These are phyloP conservation scores for Phaeosphaeria sp. DNA, from an alignment of 2,329 filamentous ascomycete genomes.

Conservation along the genomic window DNA sequence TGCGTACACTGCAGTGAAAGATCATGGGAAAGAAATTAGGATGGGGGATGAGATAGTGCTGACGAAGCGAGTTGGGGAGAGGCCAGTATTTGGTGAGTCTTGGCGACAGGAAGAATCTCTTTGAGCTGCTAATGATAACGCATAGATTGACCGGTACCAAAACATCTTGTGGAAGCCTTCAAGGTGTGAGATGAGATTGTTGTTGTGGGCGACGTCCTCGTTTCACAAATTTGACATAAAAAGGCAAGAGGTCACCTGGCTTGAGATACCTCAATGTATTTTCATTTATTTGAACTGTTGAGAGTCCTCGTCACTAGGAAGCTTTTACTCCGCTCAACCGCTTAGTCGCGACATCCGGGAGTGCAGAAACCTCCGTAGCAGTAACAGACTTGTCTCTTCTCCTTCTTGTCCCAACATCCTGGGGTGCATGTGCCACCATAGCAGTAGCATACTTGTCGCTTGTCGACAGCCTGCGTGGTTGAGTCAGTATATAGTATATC, in stretches of 20 bases:
- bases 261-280: too few relatives aligned
- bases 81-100: conserved; percentile 10
- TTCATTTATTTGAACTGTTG: too few relatives aligned
- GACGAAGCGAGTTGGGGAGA: conserved; percentile 10
- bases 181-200: background rate
- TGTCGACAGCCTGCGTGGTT: background rate
- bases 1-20: conserved; percentile 10
- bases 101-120: background rate
- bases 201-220: too few relatives aligned
- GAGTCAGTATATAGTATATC: too few relatives aligned
- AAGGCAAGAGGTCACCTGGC: too few relatives aligned
- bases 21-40: conserved; percentile 5
- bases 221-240: too few relatives aligned
- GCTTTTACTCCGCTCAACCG: background rate
- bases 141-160: conserved; percentile 4
- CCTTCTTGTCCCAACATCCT: conserved; percentile 1
- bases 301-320: too few relatives aligned
- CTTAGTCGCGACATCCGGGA: background rate
- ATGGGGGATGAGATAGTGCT: conserved; percentile 9
- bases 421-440: conserved; percentile 1
- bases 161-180: conserved; percentile 3
- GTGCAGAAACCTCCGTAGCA: background rate
- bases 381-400: background rate
- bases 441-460: conserved; percentile 3
- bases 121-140: background rate